Base-by-base conservation (phyloP, 768 basidiomycete genomes). In the Tulasnella sp. region DNA sequence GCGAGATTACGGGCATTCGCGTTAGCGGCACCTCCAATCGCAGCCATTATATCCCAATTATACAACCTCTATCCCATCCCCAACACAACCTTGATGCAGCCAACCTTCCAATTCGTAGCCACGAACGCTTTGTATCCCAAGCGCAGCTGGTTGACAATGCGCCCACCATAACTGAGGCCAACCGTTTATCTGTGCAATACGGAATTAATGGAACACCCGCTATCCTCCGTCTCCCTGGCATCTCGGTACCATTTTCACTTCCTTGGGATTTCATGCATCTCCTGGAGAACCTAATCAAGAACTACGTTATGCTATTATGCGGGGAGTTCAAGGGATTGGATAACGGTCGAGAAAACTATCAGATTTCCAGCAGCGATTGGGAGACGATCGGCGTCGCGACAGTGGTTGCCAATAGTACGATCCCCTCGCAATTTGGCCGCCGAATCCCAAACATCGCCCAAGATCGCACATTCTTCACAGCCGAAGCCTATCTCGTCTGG, bases 201-300 rank as follows among this genome's bases (percentile, higher is more conserved):
- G 72, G 74, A 2, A 69, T 73, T 58, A 70, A 70, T 21, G 69
- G 68, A 8, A 27, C 65, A 15, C 62, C 74, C 3, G 34, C 71
- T 0, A 67, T 75, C n/a, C 54, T 57, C 6, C 14, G 27, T 14
- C 65, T 75, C 0, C 48, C 19, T 23, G 42, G 41, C 23, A 75
- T 17, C 64, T 63, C 6, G 72, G 73, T 59, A 70, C 76, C 1
- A 0, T 17, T 2, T 71, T 73, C 75, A 23, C 65, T 67, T 31
- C 75, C 74, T 0, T 71, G 71, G 59, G 75, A 78, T 48, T 74
- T 76, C 65, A 76, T 78, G 72, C 76, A 79, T 51, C 66, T 75
- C 0, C 64, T 77, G 62, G 73, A 75, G 58, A 78, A 78, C 59
- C 43, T 74, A 0, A 60, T 75, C 21, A 63, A 60, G n/a, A 73